These are phyloP conservation scores for Beauveria sp. DNA, from an alignment of 2,329 filamentous ascomycete genomes.

Conservation along the genomic window DNA sequence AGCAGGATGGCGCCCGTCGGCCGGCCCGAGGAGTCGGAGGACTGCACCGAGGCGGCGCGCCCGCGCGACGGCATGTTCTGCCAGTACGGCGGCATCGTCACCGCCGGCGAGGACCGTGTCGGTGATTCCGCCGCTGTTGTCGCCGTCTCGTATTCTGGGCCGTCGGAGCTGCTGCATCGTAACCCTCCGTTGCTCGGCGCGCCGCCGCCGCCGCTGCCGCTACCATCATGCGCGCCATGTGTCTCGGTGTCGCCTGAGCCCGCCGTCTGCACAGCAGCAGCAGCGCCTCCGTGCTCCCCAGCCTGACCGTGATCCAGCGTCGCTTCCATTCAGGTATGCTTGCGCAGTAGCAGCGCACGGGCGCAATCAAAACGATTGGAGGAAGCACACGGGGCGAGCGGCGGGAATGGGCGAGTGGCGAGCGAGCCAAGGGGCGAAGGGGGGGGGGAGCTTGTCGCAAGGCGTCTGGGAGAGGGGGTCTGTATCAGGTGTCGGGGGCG, in stretches of 20 bases:
- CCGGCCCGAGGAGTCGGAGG: slow-evolving; percentile 43
- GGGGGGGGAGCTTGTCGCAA: not conserved
- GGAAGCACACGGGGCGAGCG: not conserved
- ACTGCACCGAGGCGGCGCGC: slow-evolving; percentile 36
- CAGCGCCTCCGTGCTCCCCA: not conserved
- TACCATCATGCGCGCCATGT: not conserved
- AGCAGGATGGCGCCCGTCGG: slow-evolving; percentile 49
- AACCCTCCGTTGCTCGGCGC: too few relatives aligned
- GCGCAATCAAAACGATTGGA: not conserved
- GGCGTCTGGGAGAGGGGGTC: not conserved
- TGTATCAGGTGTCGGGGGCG: not conserved
- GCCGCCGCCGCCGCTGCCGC: not conserved
- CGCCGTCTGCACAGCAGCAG: not conserved
- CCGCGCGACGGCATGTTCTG: slow-evolving; percentile 25
- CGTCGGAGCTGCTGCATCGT: too few relatives aligned
- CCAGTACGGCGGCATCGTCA: slow-evolving; percentile 40
- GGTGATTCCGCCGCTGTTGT: slow-evolving; percentile 14
- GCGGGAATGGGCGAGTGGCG: not conserved
- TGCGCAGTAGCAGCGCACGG: not conserved
- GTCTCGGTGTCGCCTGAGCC: not conserved
- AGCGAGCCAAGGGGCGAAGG: not conserved
- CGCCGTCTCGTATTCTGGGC: too few relatives aligned
- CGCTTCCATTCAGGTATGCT: not conserved
- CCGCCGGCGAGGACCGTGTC: slow-evolving; percentile 21
- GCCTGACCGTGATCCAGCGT: too few relatives aligned